Evolutionary conservation across 768 basidiomycete genomes (phyloP).

Genomic region (Lentinula sp.): DNA sequence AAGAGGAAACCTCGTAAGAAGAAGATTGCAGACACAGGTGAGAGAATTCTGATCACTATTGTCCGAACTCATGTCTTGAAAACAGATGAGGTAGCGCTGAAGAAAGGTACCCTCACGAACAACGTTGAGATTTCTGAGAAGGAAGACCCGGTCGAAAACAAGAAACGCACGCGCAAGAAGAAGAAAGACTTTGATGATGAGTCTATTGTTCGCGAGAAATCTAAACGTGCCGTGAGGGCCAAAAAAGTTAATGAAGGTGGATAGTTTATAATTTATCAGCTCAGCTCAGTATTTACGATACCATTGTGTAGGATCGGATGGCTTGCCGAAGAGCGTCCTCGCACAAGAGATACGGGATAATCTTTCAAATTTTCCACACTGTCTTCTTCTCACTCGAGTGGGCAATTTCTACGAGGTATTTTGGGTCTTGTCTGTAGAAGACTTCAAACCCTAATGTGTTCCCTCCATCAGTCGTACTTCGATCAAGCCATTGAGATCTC

Average conservation of each 20-base stretch:
- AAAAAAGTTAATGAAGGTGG: not conserved
- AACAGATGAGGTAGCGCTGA: not conserved
- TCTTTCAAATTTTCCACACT: constrained; percentile 74
- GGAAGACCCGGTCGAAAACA: not conserved
- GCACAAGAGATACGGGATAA: constrained; percentile 70
- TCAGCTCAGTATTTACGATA: not conserved
- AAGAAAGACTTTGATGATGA: not conserved
- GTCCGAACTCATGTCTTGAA: not conserved
- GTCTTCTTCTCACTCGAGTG: constrained; percentile 84
- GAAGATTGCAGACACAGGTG: not conserved
- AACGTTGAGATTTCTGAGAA: not conserved
- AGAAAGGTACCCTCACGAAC: not conserved
- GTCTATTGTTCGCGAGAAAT: not conserved
- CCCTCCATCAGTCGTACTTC: constrained; percentile 73
- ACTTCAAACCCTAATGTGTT: not conserved
- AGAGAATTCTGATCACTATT: not conserved
- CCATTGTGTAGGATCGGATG: not conserved
- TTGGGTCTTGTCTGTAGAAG: not conserved
- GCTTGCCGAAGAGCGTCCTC: constrained; percentile 38
- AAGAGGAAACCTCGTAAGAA: not conserved
- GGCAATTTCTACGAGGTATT: constrained; percentile 93
- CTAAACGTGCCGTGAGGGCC: not conserved
- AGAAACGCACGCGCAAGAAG: not conserved
- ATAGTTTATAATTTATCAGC: not conserved
- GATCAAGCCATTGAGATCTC: constrained; percentile 82